Percentiles rank a stretch among this genome's conserved stretches.
These are phyloP conservation scores for Alopecurus myosuroides DNA, from an alignment of 176 grass and related monocot species.

Conservation along the genomic window DNA sequence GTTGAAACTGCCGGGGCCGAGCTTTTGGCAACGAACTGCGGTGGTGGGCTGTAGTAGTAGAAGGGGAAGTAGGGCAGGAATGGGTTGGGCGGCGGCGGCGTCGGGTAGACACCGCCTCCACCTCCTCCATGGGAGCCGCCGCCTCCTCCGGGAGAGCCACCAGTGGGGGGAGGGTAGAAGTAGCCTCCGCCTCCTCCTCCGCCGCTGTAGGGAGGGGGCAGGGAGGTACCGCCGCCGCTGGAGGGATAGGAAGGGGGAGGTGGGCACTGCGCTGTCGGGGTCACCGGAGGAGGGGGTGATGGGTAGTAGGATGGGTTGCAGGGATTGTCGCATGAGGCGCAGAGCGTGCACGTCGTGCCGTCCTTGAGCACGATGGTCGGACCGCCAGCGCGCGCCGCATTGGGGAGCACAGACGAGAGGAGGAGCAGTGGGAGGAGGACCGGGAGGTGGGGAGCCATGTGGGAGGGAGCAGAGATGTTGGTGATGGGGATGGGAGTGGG, in stretches of 20 bases:
- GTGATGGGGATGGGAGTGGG: conserved; percentile 29
- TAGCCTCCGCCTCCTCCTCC: neutral
- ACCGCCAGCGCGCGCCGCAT: neutral
- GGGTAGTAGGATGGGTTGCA: conserved; percentile 56
- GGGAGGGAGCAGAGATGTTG: neutral
- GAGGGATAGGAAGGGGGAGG: conserved; percentile 35
- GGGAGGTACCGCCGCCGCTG: neutral
- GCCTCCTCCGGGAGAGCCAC: neutral
- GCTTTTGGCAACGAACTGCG: neutral
- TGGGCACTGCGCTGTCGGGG: conserved; percentile 14
- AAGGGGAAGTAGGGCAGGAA: conserved; percentile 98
- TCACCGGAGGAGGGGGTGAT: conserved; percentile 38
- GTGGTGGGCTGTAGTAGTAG: conserved; percentile 91
- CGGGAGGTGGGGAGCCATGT: conserved; percentile 16
- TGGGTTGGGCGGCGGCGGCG: conserved; percentile 90
- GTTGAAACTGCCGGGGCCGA: neutral
- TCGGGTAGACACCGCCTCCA: conserved; percentile 27
- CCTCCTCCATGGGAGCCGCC: too few species aligned
- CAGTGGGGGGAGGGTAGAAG: conserved; percentile 34
- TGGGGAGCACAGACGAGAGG: conserved; percentile 20
- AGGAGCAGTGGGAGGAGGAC: neutral
- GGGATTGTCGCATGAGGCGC: conserved; percentile 80
- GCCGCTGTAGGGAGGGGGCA: conserved; percentile 5
- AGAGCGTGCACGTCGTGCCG: conserved; percentile 80
- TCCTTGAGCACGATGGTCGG: conserved; percentile 54